phyloP scores from a whole-genome alignment of 495 filamentous ascomycete genomes.

The Amphirosellinia nigrospora region DNA sequence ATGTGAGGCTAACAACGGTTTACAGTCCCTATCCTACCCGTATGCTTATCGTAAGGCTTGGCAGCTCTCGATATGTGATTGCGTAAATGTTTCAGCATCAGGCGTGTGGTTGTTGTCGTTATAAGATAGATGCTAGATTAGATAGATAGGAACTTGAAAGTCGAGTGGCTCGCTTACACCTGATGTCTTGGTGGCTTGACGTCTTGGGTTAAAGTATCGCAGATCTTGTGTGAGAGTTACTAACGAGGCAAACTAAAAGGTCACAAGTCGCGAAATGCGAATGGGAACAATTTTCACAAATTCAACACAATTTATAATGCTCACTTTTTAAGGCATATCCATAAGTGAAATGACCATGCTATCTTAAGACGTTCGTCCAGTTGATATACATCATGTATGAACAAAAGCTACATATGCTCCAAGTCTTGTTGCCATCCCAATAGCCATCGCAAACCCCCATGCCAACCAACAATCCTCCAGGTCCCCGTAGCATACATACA shows the following conservation, averaged over 20 bases:
- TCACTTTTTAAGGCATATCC: constrained; percentile 21
- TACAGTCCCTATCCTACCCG: not conserved
- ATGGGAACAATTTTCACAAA: not conserved
- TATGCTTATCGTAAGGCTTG: not conserved
- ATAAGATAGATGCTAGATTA: not conserved
- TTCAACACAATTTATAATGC: not conserved
- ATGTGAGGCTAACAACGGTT: not conserved
- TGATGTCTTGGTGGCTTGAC: not conserved
- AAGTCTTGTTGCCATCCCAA: constrained; percentile 3
- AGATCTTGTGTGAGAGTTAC: constrained; percentile 1
- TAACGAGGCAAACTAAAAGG: not conserved
- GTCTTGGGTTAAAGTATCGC: not conserved
- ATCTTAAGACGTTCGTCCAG: constrained; percentile 4
- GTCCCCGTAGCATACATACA: constrained; percentile 22
- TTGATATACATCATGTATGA: constrained; percentile 6
- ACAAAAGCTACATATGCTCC: constrained; percentile 17
- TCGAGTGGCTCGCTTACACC: constrained; percentile 19
- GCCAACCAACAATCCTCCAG: constrained; percentile 2
- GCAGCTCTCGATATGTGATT: not conserved
- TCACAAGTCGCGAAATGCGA: not conserved
- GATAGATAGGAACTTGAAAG: constrained; percentile 1
- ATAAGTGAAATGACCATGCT: constrained; percentile 31
- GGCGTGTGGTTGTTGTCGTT: not conserved
- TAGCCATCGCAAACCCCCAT: not conserved
- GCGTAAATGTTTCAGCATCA: not conserved